Base-by-base conservation (phyloP, 768 basidiomycete genomes). In the Sarcodon aspratus region DNA sequence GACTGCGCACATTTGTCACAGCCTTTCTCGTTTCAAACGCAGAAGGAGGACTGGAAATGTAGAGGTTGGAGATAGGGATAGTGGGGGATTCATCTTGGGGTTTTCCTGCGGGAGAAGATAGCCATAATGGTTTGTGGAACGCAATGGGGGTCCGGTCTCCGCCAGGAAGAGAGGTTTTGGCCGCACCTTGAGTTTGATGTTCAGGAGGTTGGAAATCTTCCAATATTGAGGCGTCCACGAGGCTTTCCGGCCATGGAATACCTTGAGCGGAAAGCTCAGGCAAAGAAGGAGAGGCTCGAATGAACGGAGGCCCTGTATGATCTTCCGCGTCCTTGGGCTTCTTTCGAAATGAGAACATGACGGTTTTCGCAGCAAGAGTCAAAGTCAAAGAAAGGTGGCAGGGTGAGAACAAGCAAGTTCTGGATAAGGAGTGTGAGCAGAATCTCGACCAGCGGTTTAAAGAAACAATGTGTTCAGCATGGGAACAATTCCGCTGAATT, bases 231-330 rank as follows among this genome's bases (percentile, higher is more conserved):
- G 84, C 70, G 59, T 91, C 85, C 37, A 92, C 80, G 34, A 92
- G 75, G 64, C 82, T 74, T 65, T 82, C 83, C 18, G 89, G 89
- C 89, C 89, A 92, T 49, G 82, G 82, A 36, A 88, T 84, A 34
- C 80, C 85, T 58, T 80, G 82, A 40, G 81, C 74, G 47, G 69
- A 73, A 55, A 91, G 74, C 59, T 87, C 79, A 50, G 89, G 89
- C 35, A 91, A 74, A 45, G 87, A 90, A 7, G 86, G 83, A 36
- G 85, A 86, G n/a, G 79, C 72, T 57, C 79, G 81, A 47, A 90
- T 71, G 52, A 67, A 66, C 34, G 71, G 66, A 1, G 66, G 54
- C 17, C 48, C 59, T 32, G 49, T 51, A 44, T 37, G 71, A 64
- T 57, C 73, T 68, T 57, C 63, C 65, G 66, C 73, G 70, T 69